Evolutionary conservation across 2,329 filamentous ascomycete genomes (phyloP), one percentile per base, ranked within the genome.

Genomic region (Trichoderma endophyticum): DNA sequence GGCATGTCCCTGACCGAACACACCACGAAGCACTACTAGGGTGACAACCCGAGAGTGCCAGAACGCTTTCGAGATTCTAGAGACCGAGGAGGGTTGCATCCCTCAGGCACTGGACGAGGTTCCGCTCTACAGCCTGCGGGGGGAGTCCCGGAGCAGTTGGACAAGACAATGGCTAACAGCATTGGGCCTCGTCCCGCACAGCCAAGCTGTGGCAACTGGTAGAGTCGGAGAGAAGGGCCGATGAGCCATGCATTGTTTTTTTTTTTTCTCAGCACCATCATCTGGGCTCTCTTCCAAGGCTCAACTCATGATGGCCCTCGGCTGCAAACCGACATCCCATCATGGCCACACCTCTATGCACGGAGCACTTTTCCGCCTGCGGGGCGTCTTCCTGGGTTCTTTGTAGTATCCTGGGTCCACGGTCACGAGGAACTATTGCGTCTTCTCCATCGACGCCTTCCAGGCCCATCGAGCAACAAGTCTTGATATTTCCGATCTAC

Each of bases 181-280:
- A 56, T 56, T 32, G 24, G 60, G 68, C 48, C 60, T 56, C 26
- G 32, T 56, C 60, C 30, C 60, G 68, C 68, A 30, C 48, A 54
- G 51, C 60, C 54, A 68, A 59, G 67, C 56, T n/a, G 59, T 68
- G 68, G 62, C 48, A 36, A 66, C 36, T 24, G 51, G 39, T 32
- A 57, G 34, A 63, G 71, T 28, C 51, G 57, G 21, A n/a, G 67
- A 73, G 64, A 65, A 69, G 71, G 66, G 60, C 71, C 66, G 71
- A 71, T 59, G 70, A 72, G 60, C 71, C 68, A 57, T 71, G 48
- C 68, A 32, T n/a, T 60, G 14, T 21, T 24, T 36, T 43, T 18
- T 32, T 15, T 15, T 39, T 51, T 21, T n/a, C 39, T 24, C 67
- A 62, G 57, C 56, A 15, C 15, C 39, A 21, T 54, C 39, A 43